Conservation (phyloP, 2,329 filamentous ascomycete genomes). For the Exophiala aquamarina region DNA sequence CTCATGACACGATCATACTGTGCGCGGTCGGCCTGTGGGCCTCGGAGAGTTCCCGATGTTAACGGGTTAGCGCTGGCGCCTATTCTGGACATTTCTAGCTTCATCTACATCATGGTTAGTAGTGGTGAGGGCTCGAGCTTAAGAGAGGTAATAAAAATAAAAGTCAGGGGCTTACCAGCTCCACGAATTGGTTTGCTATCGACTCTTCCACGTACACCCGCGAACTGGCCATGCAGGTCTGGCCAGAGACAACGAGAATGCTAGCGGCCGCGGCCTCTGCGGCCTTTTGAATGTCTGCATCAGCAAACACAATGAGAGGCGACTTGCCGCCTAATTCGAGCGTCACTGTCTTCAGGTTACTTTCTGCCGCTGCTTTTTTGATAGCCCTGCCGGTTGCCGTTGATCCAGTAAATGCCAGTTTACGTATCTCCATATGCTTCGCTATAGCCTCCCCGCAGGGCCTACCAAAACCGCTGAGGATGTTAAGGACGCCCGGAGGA, state of each 20-base stretch:
- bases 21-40: constrained; percentile 69
- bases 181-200: constrained; percentile 63
- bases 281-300: constrained; percentile 65
- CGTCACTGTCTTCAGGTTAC: constrained; percentile 57
- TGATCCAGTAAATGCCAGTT: constrained; percentile 39
- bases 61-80: constrained; percentile 71
- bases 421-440: constrained; percentile 38
- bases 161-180: constrained; percentile 34
- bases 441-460: constrained; percentile 23
- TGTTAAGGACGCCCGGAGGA: constrained; percentile 41
- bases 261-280: constrained; percentile 66
- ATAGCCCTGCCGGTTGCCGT: constrained; percentile 37
- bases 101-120: too few species aligned
- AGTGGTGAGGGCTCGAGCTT: too few species aligned
- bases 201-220: constrained; percentile 63
- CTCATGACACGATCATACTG: constrained; percentile 70
- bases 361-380: constrained; percentile 38
- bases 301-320: constrained; percentile 62
- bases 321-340: constrained; percentile 66
- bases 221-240: constrained; percentile 65
- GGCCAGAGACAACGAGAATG: constrained; percentile 59
- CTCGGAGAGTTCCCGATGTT: constrained; percentile 68
- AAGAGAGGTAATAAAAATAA: constrained; percentile 36
- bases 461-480: constrained; percentile 31
- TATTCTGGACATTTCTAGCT: constrained; percentile 55